phyloP scores from a whole-genome alignment of 768 basidiomycete species.

The Crucibulum laeve region DNA sequence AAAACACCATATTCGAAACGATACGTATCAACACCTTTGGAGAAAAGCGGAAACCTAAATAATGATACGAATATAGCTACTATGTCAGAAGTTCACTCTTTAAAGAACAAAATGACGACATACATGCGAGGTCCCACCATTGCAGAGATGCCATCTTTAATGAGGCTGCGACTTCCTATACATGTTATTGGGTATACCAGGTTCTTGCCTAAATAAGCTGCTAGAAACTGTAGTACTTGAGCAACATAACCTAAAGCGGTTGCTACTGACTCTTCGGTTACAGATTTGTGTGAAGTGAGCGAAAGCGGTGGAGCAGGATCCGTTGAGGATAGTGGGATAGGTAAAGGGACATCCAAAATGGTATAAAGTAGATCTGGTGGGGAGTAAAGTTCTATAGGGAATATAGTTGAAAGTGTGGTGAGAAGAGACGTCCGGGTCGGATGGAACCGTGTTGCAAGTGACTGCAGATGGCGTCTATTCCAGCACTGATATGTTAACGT shows the following conservation, averaged over 20 bases:
- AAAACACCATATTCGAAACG: slow-evolving; percentile 98
- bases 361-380: slow-evolving; percentile 86
- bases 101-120: slow-evolving; percentile 21
- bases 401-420: slow-evolving; percentile 70
- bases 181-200: slow-evolving; percentile 89
- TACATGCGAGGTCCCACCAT: slow-evolving; percentile 96
- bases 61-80: slow-evolving; percentile 1
- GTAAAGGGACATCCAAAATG: slow-evolving; percentile 84
- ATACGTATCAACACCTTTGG: slow-evolving; percentile 93
- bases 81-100: not conserved
- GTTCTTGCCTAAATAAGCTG: slow-evolving; percentile 69
- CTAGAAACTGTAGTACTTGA: slow-evolving; percentile 78
- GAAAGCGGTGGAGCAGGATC: slow-evolving; percentile 84
- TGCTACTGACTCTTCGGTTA: slow-evolving; percentile 84
- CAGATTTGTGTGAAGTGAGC: slow-evolving; percentile 57
- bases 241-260: slow-evolving; percentile 90
- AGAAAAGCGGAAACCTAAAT: slow-evolving; percentile 88
- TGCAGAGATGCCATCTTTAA: slow-evolving; percentile 88
- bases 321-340: slow-evolving; percentile 69
- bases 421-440: slow-evolving; percentile 61
- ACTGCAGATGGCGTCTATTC: not conserved
- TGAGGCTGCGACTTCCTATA: slow-evolving; percentile 85
- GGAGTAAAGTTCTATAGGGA: slow-evolving; percentile 84
- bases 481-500: not conserved
- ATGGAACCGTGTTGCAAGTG: slow-evolving; percentile 43